phyloP scores from a whole-genome alignment of 176 grass and related monocot genomes.

The Canna indica region DNA sequence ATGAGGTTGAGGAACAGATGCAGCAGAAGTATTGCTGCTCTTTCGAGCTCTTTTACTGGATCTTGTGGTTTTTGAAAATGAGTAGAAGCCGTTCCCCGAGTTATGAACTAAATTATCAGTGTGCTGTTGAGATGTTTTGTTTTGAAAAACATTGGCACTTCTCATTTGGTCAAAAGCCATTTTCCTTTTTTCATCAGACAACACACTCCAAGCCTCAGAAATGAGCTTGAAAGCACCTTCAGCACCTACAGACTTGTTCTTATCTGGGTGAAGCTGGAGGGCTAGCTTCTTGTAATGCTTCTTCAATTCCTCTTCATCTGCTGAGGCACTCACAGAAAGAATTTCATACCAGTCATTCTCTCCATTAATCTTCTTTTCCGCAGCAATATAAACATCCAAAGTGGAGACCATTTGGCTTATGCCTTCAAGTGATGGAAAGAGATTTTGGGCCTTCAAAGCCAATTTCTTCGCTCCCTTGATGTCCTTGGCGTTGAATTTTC shows the following conservation, averaged over 20 bases:
- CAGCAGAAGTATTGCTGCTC: conserved; percentile 4
- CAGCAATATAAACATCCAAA: conserved; percentile 52
- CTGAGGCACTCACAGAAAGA: conserved; percentile 45
- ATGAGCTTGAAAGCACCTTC: conserved; percentile 70
- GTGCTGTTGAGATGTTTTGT: not conserved
- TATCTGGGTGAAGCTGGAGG: conserved; percentile 56
- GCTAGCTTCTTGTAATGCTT: conserved; percentile 64
- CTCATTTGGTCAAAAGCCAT: conserved; percentile 46
- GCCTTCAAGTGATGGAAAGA: conserved; percentile 68
- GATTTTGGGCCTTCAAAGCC: conserved; percentile 69
- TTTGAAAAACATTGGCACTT: conserved; percentile 1
- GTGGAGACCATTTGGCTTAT: conserved; percentile 64
- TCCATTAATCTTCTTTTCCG: conserved; percentile 39
- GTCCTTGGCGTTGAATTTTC: conserved; percentile 53
- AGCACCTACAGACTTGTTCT: conserved; percentile 59
- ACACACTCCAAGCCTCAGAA: conserved; percentile 56
- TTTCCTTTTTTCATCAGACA: conserved; percentile 53
- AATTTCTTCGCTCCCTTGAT: conserved; percentile 60
- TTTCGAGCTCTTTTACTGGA: conserved; percentile 31
- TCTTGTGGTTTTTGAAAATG: conserved; percentile 17
- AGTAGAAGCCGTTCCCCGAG: conserved; percentile 33
- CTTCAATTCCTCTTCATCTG: conserved; percentile 76
- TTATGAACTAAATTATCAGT: conserved; percentile 18
- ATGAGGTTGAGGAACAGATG: conserved; percentile 15
- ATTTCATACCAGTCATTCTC: conserved; percentile 74